Evolutionary conservation across 371 early-diverging fungal genomes (phyloP), one percentile per base, ranked within the genome.

Genomic region (Actinomortierella ambigua): DNA sequence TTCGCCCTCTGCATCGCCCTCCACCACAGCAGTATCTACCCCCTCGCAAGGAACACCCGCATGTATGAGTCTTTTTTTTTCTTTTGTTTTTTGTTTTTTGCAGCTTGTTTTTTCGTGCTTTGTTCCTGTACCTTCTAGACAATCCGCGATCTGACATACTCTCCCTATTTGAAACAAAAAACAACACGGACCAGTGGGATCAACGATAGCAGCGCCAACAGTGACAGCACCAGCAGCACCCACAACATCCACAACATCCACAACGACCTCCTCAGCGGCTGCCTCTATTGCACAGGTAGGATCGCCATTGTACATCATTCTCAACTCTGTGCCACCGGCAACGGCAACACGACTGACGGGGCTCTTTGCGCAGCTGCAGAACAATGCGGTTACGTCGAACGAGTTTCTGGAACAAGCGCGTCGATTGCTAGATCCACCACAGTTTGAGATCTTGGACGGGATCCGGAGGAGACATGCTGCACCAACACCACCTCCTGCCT

Each of bases 331-430:
- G 8, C 53, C 70, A 2, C 58, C 61, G 8, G 70, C 53, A 2
- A 60, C 44, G 6, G 65, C 60, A 44, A 42, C 34, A 17, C 65
- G 64, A 20, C 65, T 69, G 1, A 59, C 46, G 1, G 34, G 49
- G 24, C 58, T 69, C 26, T 69, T 69, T 47, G 34, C 60, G 17
- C 42, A 57, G 28, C 64, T 69, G 17, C 70, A 68, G 63, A 63
- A 49, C 24, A 69, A 69, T 28, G 61, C 54, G 0, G 61, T 69
- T 11, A 61, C 70, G 2, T 61, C 70, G 4, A 64, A 48, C 24
- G 70, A 69, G 48, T 69, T 69, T 42, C 50, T 69, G 58, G 65
- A 61, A n/a, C 53, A 53, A 4, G 70, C 70, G 29, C 42, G 59
- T 20, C 26, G 28, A 22, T 59, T 71, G 49, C 44, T 71, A 50